phyloP scores from a whole-genome alignment of 176 grass and related monocot species.

The Cymbopogon citratus region DNA sequence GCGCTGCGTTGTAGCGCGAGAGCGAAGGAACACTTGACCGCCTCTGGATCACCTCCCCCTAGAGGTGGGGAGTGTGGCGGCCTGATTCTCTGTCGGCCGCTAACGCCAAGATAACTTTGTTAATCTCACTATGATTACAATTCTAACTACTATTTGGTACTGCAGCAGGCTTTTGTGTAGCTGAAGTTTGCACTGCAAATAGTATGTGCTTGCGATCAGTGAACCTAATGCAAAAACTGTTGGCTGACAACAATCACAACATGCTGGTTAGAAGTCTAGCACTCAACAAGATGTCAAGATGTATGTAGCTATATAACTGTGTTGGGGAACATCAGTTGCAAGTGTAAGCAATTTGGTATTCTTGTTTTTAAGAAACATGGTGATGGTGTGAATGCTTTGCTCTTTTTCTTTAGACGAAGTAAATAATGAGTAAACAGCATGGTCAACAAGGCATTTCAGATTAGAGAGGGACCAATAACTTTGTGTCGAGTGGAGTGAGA shows the following conservation, averaged over 20 bases:
- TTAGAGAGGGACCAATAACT: slow-evolving; percentile 18
- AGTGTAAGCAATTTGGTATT: background rate
- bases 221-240: background rate
- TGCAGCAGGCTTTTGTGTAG: slow-evolving; percentile 27
- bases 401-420: background rate
- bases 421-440: background rate
- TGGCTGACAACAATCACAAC: background rate
- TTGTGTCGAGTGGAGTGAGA: slow-evolving; percentile 20
- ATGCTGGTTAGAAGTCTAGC: background rate
- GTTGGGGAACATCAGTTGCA: background rate
- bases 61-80: slow-evolving; percentile 30
- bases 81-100: slow-evolving; percentile 54
- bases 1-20: slow-evolving; percentile 14
- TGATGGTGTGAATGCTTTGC: background rate
- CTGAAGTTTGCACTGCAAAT: slow-evolving; percentile 14
- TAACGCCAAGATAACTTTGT: slow-evolving; percentile 43
- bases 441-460: slow-evolving; percentile 12
- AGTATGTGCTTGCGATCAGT: background rate
- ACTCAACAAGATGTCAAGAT: background rate
- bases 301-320: background rate
- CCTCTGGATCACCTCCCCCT: slow-evolving; percentile 20
- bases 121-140: slow-evolving; percentile 36
- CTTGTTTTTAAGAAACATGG: too few species aligned
- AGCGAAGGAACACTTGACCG: slow-evolving; percentile 31
- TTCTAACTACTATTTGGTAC: slow-evolving; percentile 23